These are phyloP conservation scores for Phytopythium sindhum DNA, from an alignment of 352 stramenopile genomes.

Conservation along the genomic window DNA sequence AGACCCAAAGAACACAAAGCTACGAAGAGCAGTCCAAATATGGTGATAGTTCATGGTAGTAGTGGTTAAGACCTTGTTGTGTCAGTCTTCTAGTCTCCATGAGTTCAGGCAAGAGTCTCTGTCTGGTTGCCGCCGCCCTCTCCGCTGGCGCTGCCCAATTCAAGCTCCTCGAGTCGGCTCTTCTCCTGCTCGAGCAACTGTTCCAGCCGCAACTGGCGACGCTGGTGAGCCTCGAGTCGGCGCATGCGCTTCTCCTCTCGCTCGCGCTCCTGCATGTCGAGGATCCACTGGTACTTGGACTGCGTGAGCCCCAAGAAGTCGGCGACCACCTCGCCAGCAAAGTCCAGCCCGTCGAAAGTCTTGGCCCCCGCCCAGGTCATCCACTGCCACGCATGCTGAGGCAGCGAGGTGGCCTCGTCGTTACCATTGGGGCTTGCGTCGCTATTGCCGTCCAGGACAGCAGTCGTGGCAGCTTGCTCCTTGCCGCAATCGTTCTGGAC, in stretches of 20 bases:
- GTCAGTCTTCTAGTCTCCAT: not conserved
- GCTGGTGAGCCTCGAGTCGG: constrained; percentile 54
- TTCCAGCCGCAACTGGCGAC: constrained; percentile 59
- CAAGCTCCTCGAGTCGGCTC: constrained; percentile 60
- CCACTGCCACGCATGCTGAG: constrained; percentile 51
- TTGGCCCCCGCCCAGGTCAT: constrained; percentile 61
- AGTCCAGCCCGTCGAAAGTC: constrained; percentile 70
- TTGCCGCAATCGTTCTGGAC: not conserved
- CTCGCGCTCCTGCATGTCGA: constrained; percentile 71
- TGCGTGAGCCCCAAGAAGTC: constrained; percentile 81
- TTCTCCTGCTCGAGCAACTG: constrained; percentile 69
- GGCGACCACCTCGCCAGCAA: constrained; percentile 74
- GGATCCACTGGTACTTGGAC: constrained; percentile 84
- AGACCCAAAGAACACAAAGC: not conserved
- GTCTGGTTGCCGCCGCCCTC: not conserved
- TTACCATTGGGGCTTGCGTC: not conserved
- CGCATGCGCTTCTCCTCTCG: constrained; percentile 57
- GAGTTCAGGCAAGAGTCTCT: not conserved
- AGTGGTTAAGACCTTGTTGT: not conserved
- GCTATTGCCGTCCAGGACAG: not conserved
- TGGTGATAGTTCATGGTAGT: not conserved
- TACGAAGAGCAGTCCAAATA: not conserved
- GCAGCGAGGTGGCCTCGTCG: constrained; percentile 2
- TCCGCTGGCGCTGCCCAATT: constrained; percentile 17
- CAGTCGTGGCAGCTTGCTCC: not conserved